Percentiles rank a stretch among this genome's conserved stretches.
phyloP scores from a whole-genome alignment of 129 eudicot genomes.

The Deinandra increscens region DNA sequence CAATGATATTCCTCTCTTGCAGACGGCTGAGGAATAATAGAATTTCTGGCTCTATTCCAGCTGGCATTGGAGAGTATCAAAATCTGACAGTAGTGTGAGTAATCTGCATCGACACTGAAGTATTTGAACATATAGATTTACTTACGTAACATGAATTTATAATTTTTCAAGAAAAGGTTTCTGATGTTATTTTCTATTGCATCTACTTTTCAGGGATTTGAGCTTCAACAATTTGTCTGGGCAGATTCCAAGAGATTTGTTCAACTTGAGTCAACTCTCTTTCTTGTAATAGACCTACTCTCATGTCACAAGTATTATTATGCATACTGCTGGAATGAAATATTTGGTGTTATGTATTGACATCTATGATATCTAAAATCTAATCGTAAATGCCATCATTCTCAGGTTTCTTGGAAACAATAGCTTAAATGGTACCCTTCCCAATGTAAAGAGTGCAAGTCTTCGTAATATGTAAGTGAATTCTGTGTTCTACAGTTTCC shows the following conservation, averaged over 20 bases:
- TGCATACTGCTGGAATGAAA: neutral
- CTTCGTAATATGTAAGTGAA: constrained; percentile 55
- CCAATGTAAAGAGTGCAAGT: constrained; percentile 38
- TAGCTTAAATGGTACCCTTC: constrained; percentile 56
- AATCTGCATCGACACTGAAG: neutral
- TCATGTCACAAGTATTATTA: neutral
- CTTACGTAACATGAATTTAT: neutral
- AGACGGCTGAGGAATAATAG: constrained; percentile 63
- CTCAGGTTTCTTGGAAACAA: constrained; percentile 86
- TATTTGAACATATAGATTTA: neutral
- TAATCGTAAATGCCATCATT: constrained; percentile 7
- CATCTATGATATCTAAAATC: neutral
- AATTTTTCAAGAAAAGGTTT: neutral
- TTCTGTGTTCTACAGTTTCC: neutral
- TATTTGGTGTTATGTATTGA: neutral
- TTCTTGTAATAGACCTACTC: constrained; percentile 49
- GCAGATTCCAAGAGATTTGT: constrained; percentile 52
- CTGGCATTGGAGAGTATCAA: constrained; percentile 43
- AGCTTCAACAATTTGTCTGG: constrained; percentile 82
- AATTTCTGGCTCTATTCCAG: constrained; percentile 64
- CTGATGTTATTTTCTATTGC: neutral
- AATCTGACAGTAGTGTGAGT: constrained; percentile 62
- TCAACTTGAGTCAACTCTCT: constrained; percentile 49
- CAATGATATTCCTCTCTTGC: constrained; percentile 19
- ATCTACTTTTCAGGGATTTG: constrained; percentile 53